Evolutionary conservation across 495 filamentous ascomycete species (phyloP), one percentile per base, ranked within the genome.

Genomic region (Penicillium atrosanguineum): DNA sequence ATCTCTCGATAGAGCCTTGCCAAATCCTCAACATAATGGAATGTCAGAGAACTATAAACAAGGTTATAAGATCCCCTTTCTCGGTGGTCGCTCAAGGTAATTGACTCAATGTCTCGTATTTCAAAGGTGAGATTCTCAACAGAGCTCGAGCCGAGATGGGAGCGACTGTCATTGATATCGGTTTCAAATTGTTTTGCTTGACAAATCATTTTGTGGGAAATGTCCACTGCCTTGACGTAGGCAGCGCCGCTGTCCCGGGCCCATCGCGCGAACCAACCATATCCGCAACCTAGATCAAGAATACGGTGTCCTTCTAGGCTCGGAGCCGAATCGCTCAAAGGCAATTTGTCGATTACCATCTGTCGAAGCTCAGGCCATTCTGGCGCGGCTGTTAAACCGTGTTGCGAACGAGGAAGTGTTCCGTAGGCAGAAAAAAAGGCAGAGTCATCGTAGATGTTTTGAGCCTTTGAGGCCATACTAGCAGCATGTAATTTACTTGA

Each of bases 211-310:
- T 55, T 60, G 36, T 55, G 41, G 1, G 63, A 66, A 18, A 66
- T 49, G 25, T 66, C 60, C n/a, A 63, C 29, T 9, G 42, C 60
- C 29, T 44, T 42, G 11, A 60, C 39, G 34, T 43, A 46, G 0
- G 7, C 14, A 11, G 57, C 63, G 7, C 52, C 48, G 7, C 54
- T 53, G 6, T 62, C 53, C 6, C 50, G 45, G 4, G 62, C 63
- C 56, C 60, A 66, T 11, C 63, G 54, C 12, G 50, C 46, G 39
- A 66, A 66, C 63, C 60, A 66, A 8, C 60, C 60, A 25, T 66
- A 66, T 0, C 60, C 63, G 31, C 63, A 63, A 2, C 63, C 63
- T 2, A 66, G 52, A 46, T 66, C 57, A 4, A 63, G 57, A 23
- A 62, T 46, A 1, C 15, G 41, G 9, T 42, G 15, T 34, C 36